These are phyloP conservation scores for Mucor plumbeus DNA, from an alignment of 371 early-diverging fungal species.

Conservation along the genomic window DNA sequence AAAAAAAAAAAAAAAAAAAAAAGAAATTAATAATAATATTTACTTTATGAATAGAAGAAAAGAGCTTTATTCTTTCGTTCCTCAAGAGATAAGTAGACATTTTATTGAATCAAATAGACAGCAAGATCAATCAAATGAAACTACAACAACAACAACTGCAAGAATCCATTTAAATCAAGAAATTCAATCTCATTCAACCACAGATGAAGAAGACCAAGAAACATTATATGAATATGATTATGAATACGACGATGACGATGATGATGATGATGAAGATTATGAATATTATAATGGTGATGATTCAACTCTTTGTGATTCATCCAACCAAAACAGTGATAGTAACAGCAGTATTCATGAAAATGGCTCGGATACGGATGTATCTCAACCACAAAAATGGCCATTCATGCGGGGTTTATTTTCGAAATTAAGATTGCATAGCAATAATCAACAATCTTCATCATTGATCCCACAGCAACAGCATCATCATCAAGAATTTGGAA, in stretches of 20 bases:
- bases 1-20: too few species aligned
- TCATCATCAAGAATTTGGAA: background rate
- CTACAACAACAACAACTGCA: background rate
- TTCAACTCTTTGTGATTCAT: background rate
- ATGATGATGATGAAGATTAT: too few species aligned
- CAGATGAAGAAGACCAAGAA: background rate
- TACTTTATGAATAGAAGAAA: background rate
- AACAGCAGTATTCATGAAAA: background rate
- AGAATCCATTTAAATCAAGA: background rate
- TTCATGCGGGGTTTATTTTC: constrained; percentile 6
- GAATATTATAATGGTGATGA: background rate
- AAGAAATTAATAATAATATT: too few species aligned
- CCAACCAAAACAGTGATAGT: background rate
- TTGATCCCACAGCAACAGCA: background rate
- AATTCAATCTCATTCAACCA: background rate
- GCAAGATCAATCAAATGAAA: background rate
- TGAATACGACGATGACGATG: background rate
- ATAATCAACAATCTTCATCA: background rate
- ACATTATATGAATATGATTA: constrained; percentile 4
- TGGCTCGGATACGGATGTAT: background rate
- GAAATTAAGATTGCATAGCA: constrained; percentile 5
- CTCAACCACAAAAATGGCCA: constrained; percentile 11
- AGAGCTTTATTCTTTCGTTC: constrained; percentile 14
- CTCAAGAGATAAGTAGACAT: constrained; percentile 11
- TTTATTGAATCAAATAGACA: constrained; percentile 11